phyloP scores from a whole-genome alignment of 345 rosid genomes.

The Sonneratia alba region DNA sequence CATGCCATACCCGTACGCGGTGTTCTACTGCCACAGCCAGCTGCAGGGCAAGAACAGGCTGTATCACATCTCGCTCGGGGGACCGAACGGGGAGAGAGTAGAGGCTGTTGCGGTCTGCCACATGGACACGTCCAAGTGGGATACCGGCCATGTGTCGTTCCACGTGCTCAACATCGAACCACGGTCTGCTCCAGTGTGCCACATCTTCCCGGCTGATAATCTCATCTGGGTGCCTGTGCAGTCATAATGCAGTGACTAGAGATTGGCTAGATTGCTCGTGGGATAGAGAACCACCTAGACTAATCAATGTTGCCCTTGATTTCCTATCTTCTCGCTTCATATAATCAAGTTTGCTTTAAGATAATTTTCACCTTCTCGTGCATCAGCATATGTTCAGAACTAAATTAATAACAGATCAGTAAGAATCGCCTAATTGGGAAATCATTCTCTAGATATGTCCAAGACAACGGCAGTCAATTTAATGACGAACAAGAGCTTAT shows the following conservation, averaged over 20 bases:
- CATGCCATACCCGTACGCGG: slow-evolving; percentile 59
- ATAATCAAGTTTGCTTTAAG: too few relatives aligned
- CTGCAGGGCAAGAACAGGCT: slow-evolving; percentile 21
- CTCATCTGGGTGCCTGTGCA: slow-evolving; percentile 46
- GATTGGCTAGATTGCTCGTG: neutral
- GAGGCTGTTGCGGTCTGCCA: slow-evolving; percentile 57
- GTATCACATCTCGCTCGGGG: slow-evolving; percentile 31
- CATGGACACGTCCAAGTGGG: slow-evolving; percentile 76
- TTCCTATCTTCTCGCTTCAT: too few relatives aligned
- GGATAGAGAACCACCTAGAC: too few relatives aligned
- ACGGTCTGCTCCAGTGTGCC: slow-evolving; percentile 59
- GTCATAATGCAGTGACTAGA: neutral
- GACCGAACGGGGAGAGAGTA: slow-evolving; percentile 42
- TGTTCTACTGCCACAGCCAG: slow-evolving; percentile 62
- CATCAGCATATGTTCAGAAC: too few relatives aligned
- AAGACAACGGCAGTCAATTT: too few relatives aligned
- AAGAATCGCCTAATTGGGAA: too few relatives aligned
- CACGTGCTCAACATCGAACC: slow-evolving; percentile 41
- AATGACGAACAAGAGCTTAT: too few relatives aligned
- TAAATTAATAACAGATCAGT: too few relatives aligned
- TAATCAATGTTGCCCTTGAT: too few relatives aligned
- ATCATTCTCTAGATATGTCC: too few relatives aligned
- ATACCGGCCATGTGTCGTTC: slow-evolving; percentile 47
- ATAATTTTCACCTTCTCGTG: too few relatives aligned
- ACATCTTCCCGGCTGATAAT: slow-evolving; percentile 52